Evolutionary conservation across 1,139 yeast species (phyloP).

Genomic region (Barnettozyma hawaiiensis): DNA sequence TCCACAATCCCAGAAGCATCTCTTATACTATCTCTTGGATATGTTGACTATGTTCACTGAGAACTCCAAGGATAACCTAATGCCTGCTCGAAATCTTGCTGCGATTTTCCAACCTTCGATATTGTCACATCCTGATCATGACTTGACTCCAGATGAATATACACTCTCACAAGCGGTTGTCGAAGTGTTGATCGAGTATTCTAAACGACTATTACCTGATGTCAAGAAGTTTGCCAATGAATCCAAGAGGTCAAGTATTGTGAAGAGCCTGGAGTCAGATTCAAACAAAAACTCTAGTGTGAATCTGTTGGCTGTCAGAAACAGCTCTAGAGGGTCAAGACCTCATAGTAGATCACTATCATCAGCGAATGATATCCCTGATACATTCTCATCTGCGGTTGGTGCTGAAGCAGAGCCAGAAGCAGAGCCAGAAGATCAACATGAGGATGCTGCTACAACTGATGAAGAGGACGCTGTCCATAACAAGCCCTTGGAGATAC

Average conservation of each 20-base stretch:
- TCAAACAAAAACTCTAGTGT: constrained; percentile 15
- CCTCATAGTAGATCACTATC: constrained; percentile 61
- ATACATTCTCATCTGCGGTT: constrained; percentile 30
- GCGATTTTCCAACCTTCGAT: constrained; percentile 96
- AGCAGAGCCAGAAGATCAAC: constrained; percentile 13
- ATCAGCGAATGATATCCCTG: constrained; percentile 46
- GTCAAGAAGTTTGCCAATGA: constrained; percentile 31
- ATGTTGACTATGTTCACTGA: constrained; percentile 81
- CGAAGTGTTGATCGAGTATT: constrained; percentile 83
- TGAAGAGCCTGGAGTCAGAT: constrained; percentile 5
- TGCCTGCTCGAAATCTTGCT: constrained; percentile 91
- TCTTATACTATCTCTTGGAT: constrained; percentile 84
- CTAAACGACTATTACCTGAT: constrained; percentile 68
- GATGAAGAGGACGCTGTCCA: constrained; percentile 16
- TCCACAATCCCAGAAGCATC: constrained; percentile 69
- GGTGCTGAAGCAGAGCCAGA: constrained; percentile 9
- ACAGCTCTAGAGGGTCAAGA: constrained; percentile 16
- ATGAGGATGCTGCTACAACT: constrained; percentile 23
- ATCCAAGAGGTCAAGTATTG: constrained; percentile 15
- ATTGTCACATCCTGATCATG: constrained; percentile 87
- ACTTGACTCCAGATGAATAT: constrained; percentile 86
- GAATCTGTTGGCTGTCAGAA: constrained; percentile 17
- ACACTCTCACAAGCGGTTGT: constrained; percentile 82
- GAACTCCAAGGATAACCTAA: constrained; percentile 69
- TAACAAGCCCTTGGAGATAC: constrained; percentile 1